Evolutionary conservation across 2,329 filamentous ascomycete genomes (phyloP), one percentile per base, ranked within the genome.

Genomic region (Claviceps digitariae): DNA sequence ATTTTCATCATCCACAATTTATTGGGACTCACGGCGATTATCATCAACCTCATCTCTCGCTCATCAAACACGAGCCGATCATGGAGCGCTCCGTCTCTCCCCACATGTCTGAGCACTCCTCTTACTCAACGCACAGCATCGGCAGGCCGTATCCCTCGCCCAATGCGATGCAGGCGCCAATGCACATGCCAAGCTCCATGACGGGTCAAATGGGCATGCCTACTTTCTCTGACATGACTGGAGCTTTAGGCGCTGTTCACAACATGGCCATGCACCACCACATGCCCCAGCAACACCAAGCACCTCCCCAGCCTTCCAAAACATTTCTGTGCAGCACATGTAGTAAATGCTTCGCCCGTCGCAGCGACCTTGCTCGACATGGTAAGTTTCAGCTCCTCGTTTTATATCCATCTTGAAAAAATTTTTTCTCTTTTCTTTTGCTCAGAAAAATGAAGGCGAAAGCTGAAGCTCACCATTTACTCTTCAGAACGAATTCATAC

Each of bases 341-440:
- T 67, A 79, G 79, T 54, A 97, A 97, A 70, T 86, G 86, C 25
- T 98, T 98, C 67, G 93, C 93, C 51, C 78, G 93, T 63, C 80
- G 93, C 59, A 97, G 91, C 70, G 93, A 98, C 72, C 81, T 97
- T 51, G 89, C 90, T 58, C 82, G 93, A 63, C 93, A 98, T 71
- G 91, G 91, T 96, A 81, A 68, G 85, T 70, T 20, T 31, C 31
- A 1, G 8, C 15, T 34, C 9, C 20, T 12, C 1, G 40, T 13
- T 23, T 43, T 34, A 12, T 12, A 34, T 34, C 17, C 15, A 15
- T 17, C 34, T 15, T 17, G 2, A 4, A 34, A 2, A 9, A 34
- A n/a, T n/a, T n/a, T 34, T 34, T 34, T 7, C 7, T 9, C 31
- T 34, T 12, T 9, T 13, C 2, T 13, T 34, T 2, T 34, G 6